These are phyloP conservation scores for Phycomyces nitens DNA, from an alignment of 192 early-diverging fungal genomes.

Conservation along the genomic window DNA sequence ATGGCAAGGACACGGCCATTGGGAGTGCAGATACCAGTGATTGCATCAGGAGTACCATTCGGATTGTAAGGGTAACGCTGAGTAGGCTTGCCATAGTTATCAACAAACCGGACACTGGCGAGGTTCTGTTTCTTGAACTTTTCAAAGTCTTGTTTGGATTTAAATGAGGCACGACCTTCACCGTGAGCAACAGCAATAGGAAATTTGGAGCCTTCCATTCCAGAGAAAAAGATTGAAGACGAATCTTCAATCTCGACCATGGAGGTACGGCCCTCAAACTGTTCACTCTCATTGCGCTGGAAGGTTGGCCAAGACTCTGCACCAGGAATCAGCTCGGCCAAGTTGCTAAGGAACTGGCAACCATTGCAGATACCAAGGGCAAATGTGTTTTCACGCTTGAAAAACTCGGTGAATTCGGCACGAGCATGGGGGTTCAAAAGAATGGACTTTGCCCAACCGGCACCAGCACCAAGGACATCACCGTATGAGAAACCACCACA, in stretches of 20 bases:
- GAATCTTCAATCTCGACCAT: slow-evolving; percentile 61
- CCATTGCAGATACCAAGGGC: slow-evolving; percentile 98
- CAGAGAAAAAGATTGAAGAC: slow-evolving; percentile 76
- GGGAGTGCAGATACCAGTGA: slow-evolving; percentile 81
- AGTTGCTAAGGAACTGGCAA: slow-evolving; percentile 92
- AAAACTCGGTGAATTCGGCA: slow-evolving; percentile 75
- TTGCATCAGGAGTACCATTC: slow-evolving; percentile 84
- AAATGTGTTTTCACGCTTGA: slow-evolving; percentile 87
- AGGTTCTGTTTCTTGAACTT: slow-evolving; percentile 47
- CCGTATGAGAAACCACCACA: slow-evolving; percentile 99
- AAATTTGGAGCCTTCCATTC: slow-evolving; percentile 85
- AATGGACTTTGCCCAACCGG: slow-evolving; percentile 95
- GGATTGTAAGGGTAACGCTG: slow-evolving; percentile 96
- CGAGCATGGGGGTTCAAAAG: slow-evolving; percentile 70
- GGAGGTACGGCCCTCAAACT: slow-evolving; percentile 91
- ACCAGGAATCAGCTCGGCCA: slow-evolving; percentile 84
- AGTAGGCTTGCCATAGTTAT: slow-evolving; percentile 74
- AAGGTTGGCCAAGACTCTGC: slow-evolving; percentile 89
- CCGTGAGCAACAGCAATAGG: slow-evolving; percentile 98
- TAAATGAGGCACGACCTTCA: slow-evolving; percentile 90
- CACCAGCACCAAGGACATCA: slow-evolving; percentile 97
- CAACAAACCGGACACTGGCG: slow-evolving; percentile 75
- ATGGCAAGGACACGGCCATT: slow-evolving; percentile 89
- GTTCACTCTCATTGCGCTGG: slow-evolving; percentile 86
- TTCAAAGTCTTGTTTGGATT: slow-evolving; percentile 34